Evolutionary conservation across 2,329 filamentous ascomycete species (phyloP).

Genomic region (Exophiala mesophila): DNA sequence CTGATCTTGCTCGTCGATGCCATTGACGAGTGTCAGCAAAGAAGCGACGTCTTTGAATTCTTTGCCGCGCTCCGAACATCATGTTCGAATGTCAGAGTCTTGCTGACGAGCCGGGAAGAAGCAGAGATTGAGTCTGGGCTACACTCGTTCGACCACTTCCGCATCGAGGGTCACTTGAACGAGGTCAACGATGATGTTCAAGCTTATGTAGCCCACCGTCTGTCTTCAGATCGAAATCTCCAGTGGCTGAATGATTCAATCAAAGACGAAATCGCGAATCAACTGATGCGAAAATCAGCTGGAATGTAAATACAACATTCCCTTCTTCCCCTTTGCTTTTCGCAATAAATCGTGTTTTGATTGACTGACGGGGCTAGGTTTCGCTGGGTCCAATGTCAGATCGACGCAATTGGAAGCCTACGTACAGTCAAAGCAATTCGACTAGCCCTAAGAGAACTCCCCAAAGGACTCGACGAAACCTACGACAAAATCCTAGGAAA

Average conservation of each 20-base stretch:
- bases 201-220: constrained; percentile 10
- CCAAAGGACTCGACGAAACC: constrained; percentile 26
- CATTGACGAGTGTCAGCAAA: constrained; percentile 20
- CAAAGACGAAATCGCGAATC: constrained; percentile 9
- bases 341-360: too few relatives aligned
- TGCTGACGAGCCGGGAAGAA: constrained; percentile 15
- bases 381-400: constrained; percentile 28
- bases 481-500: constrained; percentile 13
- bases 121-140: constrained; percentile 13
- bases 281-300: constrained; percentile 28
- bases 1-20: constrained; percentile 17
- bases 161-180: constrained; percentile 6
- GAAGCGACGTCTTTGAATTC: constrained; percentile 7
- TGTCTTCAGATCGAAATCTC: constrained; percentile 9
- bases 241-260: constrained; percentile 3
- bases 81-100: constrained; percentile 5
- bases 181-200: constrained; percentile 15
- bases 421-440: constrained; percentile 16
- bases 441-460: constrained; percentile 22
- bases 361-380: too few relatives aligned
- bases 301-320: constrained; percentile 15
- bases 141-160: background rate
- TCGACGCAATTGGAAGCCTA: constrained; percentile 26
- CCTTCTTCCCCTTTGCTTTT: too few relatives aligned
- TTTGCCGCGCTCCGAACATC: constrained; percentile 4